phyloP scores from a whole-genome alignment of 140 eudicot genomes.

The Oenanthe javanica region DNA sequence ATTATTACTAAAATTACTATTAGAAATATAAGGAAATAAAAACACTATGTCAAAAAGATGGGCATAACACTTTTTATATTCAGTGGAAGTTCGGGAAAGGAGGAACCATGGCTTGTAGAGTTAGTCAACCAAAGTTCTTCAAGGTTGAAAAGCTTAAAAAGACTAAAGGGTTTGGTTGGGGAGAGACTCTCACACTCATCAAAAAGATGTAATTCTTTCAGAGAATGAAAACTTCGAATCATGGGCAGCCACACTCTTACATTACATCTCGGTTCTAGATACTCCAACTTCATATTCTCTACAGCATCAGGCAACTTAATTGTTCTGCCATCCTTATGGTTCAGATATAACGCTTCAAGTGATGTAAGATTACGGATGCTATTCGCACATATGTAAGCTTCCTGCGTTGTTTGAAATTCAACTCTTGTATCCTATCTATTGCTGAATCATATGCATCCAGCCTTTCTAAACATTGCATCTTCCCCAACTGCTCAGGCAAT shows the following conservation, averaged over 20 bases:
- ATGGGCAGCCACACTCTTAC: background rate
- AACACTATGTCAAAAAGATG: too few species aligned
- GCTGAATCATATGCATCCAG: background rate
- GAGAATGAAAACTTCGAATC: background rate
- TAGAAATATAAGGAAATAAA: too few species aligned
- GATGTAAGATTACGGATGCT: background rate
- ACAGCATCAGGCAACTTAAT: background rate
- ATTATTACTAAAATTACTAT: too few species aligned
- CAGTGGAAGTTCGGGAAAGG: background rate
- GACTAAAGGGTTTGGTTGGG: background rate
- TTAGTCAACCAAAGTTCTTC: fast-evolving
- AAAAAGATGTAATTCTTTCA: background rate
- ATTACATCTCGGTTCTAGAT: background rate
- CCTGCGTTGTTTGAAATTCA: background rate
- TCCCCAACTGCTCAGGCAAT: background rate
- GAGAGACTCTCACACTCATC: background rate
- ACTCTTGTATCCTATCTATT: background rate
- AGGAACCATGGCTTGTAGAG: background rate
- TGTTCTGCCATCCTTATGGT: too few species aligned
- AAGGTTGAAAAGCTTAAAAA: background rate
- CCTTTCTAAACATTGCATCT: background rate
- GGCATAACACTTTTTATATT: background rate
- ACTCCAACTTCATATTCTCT: background rate
- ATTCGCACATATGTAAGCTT: background rate
- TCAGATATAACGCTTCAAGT: background rate